Evolutionary conservation across 176 grass and related monocot genomes (phyloP), one percentile per base, ranked within the genome.

Genomic region (Triticum timopheevii): DNA sequence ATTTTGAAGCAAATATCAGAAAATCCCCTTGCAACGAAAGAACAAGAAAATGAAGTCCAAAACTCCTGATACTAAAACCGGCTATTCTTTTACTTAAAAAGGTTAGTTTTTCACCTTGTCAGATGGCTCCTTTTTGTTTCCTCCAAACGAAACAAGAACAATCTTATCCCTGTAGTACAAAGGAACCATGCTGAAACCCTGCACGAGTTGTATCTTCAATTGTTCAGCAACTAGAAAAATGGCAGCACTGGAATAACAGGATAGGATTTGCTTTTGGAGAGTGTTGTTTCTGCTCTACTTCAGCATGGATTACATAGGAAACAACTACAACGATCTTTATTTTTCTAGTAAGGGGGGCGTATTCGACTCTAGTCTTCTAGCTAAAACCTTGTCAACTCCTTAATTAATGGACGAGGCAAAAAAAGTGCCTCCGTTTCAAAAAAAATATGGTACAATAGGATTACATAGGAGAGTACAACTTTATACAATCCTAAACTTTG

Each of bases 111-210:
- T 82, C 27, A 96, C 97, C 93, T 96, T 95, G 73, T 94, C 90
- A 80, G 97, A 99, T 87, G 97, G 87, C n/a, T 99, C 97, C 87
- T 98, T 98, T 77, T 87, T 96, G 66, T 96, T 88, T 83, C 97
- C 97, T 81, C 97, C 97, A 90, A 99, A 99, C 85, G 97, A 90
- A 77, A 99, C 84, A 81, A 99, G 97, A 81, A 96, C 90, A 85
- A 88, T 77, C 89, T 90, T 96, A 69, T 96, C 94, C 83, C 87
- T 93, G 83, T 99, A 91, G 80, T 90, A 88, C 80, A 99, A 84
- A 6, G 97, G 87, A 90, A 99, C 92, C 92, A 99, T 93, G 80
- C 94, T 96, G 84, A 99, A 99, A 23, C 94, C 97, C 97, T 99
- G 85, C 90, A 93, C 40, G 64, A 85, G 35, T 85, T 81, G 67